These are phyloP conservation scores for Globisporangium barbulae DNA, from an alignment of 352 stramenopile species.

Conservation along the genomic window DNA sequence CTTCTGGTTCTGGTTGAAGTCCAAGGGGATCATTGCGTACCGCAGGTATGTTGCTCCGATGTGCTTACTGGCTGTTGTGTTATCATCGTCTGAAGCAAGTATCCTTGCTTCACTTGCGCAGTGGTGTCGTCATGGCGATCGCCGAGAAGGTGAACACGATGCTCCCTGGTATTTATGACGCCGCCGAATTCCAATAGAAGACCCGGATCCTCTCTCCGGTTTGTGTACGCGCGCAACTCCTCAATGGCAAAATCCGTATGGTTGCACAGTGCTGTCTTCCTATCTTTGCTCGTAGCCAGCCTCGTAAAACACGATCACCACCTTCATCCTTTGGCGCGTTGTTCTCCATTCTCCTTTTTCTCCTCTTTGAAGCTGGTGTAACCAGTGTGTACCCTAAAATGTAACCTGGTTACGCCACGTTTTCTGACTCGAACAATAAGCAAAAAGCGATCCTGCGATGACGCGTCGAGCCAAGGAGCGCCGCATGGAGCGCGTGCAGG, in stretches of 20 bases:
- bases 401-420: no score
- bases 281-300: neutral
- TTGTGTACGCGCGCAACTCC: slow-evolving; percentile 9
- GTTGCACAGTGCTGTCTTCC: neutral
- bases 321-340: neutral
- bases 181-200: slow-evolving; percentile 90
- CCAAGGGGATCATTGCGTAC: slow-evolving; percentile 93
- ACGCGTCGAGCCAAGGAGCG: slow-evolving; percentile 77
- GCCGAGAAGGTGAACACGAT: slow-evolving; percentile 97
- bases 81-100: no score
- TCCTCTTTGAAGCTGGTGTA: neutral
- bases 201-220: slow-evolving; percentile 10
- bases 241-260: neutral
- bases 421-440: slow-evolving; percentile 4
- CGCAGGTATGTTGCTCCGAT: slow-evolving; percentile 53
- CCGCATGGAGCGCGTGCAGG: slow-evolving; percentile 53
- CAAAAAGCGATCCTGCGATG: slow-evolving; percentile 27
- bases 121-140: slow-evolving; percentile 96
- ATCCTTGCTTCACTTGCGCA: slow-evolving; percentile 21
- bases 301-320: slow-evolving; percentile 1
- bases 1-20: slow-evolving; percentile 97
- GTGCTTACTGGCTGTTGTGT: slow-evolving; percentile 4
- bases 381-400: no score
- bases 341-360: neutral
- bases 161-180: slow-evolving; percentile 96